phyloP scores from a whole-genome alignment of 2,329 filamentous ascomycete genomes.

The Ophiognomonia clavigignenti-juglandacearum region DNA sequence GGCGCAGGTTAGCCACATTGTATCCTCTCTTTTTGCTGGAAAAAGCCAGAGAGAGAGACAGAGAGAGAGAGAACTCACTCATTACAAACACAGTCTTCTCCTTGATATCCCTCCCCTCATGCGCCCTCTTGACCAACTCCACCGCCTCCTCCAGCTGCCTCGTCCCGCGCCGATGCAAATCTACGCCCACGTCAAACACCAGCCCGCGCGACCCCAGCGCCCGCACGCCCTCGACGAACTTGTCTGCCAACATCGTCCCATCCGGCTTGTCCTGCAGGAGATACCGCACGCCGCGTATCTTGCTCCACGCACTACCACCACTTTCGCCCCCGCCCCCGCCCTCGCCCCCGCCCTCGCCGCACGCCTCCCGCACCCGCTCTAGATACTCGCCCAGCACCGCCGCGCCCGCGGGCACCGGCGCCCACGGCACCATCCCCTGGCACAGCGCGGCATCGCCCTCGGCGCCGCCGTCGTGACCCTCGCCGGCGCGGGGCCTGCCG shows the following conservation, averaged over 20 bases:
- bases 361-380: conserved; percentile 47
- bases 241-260: conserved; percentile 58
- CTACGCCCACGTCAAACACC: conserved; percentile 79
- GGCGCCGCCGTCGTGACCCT: conserved; percentile 50
- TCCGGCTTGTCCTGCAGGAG: conserved; percentile 71
- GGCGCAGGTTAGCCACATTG: not conserved
- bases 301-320: conserved; percentile 59
- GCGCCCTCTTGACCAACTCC: conserved; percentile 64
- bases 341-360: conserved; percentile 44
- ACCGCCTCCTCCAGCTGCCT: conserved; percentile 68
- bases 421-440: conserved; percentile 75
- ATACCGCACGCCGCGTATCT: conserved; percentile 76
- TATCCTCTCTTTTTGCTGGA: not conserved
- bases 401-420: conserved; percentile 67
- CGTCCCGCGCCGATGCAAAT: conserved; percentile 71
- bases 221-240: conserved; percentile 62
- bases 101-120: conserved; percentile 53
- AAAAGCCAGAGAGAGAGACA: not conserved
- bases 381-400: conserved; percentile 62
- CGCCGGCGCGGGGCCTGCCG: conserved; percentile 49
- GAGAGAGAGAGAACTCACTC: conserved; percentile 44
- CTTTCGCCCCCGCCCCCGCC: conserved; percentile 45
- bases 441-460: conserved; percentile 55
- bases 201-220: conserved; percentile 59
- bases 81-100: conserved; percentile 64